These are phyloP conservation scores for Sporothrix variecibatus DNA, from an alignment of 2,329 filamentous ascomycete genomes.

Conservation along the genomic window DNA sequence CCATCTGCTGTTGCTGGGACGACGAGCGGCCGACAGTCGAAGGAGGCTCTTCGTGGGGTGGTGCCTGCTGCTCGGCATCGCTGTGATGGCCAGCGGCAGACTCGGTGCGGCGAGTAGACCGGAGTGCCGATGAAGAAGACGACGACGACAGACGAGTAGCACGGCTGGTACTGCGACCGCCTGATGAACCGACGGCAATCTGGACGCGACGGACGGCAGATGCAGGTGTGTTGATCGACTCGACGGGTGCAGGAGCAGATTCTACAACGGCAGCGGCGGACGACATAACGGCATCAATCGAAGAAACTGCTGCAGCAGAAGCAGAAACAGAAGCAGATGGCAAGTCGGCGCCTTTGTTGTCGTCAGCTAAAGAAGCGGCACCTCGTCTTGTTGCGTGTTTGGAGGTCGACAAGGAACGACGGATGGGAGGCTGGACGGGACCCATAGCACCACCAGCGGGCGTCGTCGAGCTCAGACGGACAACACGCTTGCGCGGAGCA, in stretches of 20 bases:
- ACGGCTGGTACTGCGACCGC: conserved; percentile 36
- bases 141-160: conserved; percentile 40
- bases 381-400: conserved; percentile 31
- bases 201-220: conserved; percentile 56
- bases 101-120: conserved; percentile 32
- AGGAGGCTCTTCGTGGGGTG: conserved; percentile 46
- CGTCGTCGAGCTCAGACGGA: conserved; percentile 51
- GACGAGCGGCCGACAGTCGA: conserved; percentile 48
- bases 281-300: conserved; percentile 19
- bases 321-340: background rate
- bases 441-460: conserved; percentile 38
- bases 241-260: conserved; percentile 23
- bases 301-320: background rate
- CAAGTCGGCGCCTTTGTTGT: background rate
- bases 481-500: conserved; percentile 55
- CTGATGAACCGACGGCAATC: conserved; percentile 56
- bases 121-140: conserved; percentile 41
- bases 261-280: background rate
- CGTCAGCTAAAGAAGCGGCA: conserved; percentile 33
- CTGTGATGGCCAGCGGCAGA: conserved; percentile 39
- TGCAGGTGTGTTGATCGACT: conserved; percentile 54
- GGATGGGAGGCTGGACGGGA: conserved; percentile 46
- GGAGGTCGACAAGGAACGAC: conserved; percentile 51
- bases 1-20: conserved; percentile 37
- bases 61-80: conserved; percentile 52